Conservation (phyloP, 768 basidiomycete genomes). For the Tephrocybe sp. region DNA sequence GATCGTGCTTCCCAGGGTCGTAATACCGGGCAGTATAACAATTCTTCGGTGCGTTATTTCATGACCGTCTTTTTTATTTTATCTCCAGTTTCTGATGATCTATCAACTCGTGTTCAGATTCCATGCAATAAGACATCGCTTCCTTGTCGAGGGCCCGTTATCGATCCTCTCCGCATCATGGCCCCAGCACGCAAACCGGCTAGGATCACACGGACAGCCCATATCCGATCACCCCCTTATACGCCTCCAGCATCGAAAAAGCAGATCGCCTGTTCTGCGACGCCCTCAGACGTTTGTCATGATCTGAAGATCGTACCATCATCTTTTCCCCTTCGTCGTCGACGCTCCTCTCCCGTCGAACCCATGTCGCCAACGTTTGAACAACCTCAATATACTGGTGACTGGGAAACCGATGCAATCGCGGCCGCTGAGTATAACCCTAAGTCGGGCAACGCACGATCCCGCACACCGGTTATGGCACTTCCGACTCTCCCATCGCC, state of each 20-base stretch:
- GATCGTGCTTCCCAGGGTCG: background rate
- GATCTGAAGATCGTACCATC: no score
- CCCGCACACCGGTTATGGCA: background rate
- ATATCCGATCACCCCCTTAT: background rate
- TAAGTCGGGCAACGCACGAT: background rate
- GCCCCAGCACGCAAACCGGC: slow-evolving; percentile 1
- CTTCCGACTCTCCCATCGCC: background rate
- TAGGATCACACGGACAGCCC: background rate
- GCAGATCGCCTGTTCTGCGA: background rate
- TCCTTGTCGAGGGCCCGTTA: no score
- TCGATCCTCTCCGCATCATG: slow-evolving; percentile 3
- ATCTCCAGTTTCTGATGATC: no score
- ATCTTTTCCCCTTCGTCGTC: no score
- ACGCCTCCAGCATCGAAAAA: background rate
- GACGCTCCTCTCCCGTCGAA: no score
- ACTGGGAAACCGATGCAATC: slow-evolving; percentile 16
- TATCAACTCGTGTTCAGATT: no score
- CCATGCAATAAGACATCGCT: no score
- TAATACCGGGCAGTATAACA: background rate
- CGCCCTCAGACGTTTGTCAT: no score
- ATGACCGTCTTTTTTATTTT: background rate
- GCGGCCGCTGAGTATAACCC: background rate
- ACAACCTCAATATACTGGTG: slow-evolving; percentile 9
- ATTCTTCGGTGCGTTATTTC: background rate
- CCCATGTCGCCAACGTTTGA: background rate